These are phyloP conservation scores for Mrakia blollopis DNA, from an alignment of 768 basidiomycete species.

Conservation along the genomic window DNA sequence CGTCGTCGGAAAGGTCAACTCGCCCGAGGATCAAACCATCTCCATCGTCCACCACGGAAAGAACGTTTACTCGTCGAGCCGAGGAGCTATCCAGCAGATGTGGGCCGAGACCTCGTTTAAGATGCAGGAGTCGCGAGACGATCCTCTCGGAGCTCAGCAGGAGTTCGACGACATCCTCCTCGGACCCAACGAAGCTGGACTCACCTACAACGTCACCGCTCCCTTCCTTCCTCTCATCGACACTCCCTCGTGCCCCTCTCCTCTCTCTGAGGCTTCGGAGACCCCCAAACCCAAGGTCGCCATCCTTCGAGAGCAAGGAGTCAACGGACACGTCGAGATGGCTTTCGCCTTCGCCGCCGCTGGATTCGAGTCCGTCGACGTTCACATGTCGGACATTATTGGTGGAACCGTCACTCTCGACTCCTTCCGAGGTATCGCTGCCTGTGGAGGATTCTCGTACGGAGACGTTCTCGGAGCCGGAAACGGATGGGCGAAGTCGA, in stretches of 20 bases:
- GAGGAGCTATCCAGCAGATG: conserved; percentile 66
- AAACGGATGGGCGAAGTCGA: conserved; percentile 97
- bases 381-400: conserved; percentile 97
- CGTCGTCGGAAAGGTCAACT: conserved; percentile 64
- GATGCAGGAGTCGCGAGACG: conserved; percentile 87
- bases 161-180: conserved; percentile 75
- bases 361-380: conserved; percentile 91
- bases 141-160: conserved; percentile 66
- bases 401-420: conserved; percentile 58
- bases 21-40: conserved; percentile 56
- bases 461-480: conserved; percentile 97
- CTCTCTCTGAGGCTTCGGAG: conserved; percentile 40
- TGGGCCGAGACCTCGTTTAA: conserved; percentile 94
- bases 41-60: conserved; percentile 53
- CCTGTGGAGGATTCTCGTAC: conserved; percentile 98
- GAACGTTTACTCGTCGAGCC: conserved; percentile 60
- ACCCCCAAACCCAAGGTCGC: conserved; percentile 72
- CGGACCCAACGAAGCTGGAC: conserved; percentile 52
- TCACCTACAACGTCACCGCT: conserved; percentile 65
- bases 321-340: conserved; percentile 98
- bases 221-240: conserved; percentile 40
- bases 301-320: conserved; percentile 94
- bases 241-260: conserved; percentile 36
- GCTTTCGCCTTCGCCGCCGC: conserved; percentile 93
- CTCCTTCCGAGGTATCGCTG: conserved; percentile 80